Evolutionary conservation across 1,284 basidiomycete species (phyloP).

Genomic region (Cryptococcus sp.): DNA sequence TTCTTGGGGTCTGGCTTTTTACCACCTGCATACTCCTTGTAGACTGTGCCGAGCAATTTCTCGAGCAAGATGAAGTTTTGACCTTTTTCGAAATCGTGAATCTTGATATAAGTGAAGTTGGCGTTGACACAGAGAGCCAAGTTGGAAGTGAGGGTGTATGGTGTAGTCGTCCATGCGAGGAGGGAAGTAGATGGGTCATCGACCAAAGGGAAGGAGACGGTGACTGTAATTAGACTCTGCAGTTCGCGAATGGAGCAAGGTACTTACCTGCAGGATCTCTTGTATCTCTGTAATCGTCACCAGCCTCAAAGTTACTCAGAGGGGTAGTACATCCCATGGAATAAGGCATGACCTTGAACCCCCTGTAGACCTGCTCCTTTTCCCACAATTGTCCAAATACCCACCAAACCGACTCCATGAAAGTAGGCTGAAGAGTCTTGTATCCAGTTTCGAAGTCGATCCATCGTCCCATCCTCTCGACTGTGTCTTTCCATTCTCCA

Average conservation of each 20-base stretch:
- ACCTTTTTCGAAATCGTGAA: constrained; percentile 83
- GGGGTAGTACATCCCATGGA: constrained; percentile 96
- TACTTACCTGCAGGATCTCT: constrained; percentile 82
- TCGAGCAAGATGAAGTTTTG: constrained; percentile 93
- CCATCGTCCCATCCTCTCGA: constrained; percentile 98
- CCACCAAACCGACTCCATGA: constrained; percentile 99
- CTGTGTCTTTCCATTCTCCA: constrained; percentile 86
- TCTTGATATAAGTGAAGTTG: constrained; percentile 94
- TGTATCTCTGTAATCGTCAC: constrained; percentile 87
- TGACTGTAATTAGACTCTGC: constrained; percentile 56
- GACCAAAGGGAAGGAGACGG: constrained; percentile 85
- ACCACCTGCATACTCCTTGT: constrained; percentile 73
- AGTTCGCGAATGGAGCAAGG: neutral
- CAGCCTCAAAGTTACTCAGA: constrained; percentile 96
- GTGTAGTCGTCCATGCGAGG: constrained; percentile 98
- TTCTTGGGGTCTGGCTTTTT: constrained; percentile 56
- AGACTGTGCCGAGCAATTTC: constrained; percentile 77
- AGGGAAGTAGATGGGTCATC: constrained; percentile 88
- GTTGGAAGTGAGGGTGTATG: constrained; percentile 97
- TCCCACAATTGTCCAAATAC: constrained; percentile 92
- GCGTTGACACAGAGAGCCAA: constrained; percentile 94
- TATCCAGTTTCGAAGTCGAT: constrained; percentile 99
- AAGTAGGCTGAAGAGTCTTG: constrained; percentile 89
- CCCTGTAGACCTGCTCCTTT: constrained; percentile 91
- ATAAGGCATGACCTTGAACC: constrained; percentile 96